Evolutionary conservation across 345 rosid species (phyloP), one percentile per base, ranked within the genome.

Genomic region (Populus ilicifolia): DNA sequence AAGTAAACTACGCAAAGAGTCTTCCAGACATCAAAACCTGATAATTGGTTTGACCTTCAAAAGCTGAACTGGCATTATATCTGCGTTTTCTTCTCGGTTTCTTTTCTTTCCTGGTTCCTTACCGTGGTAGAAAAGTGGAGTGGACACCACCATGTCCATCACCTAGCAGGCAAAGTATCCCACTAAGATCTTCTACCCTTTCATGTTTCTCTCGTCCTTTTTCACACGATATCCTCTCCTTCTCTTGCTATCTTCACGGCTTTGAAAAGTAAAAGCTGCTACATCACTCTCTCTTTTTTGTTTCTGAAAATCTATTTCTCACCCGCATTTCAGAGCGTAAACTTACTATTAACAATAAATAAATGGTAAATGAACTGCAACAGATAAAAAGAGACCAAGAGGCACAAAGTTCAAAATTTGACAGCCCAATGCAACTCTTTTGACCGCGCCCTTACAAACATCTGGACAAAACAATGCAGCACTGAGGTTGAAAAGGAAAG

Each of bases 151-250:
- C 35, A 84, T 88, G 93, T 86, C 71, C 75, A 86, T 80, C 85
- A 75, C 80, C 75, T 77, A 84, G 61, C 54, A 77, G 92, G 85
- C 89, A 91, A 86, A 89, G 87, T 83, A 93, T 93, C 93, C 91
- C 88, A 87, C 89, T 77, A 5, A 75, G 86, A 86, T 88, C 84
- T 78, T 83, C 80, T 70, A 77, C 82, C 67, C 25, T 68, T 79
- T 83, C 81, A 56, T 72, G 43, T 85, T 43, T 9, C 61, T 69
- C 76, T 79, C 50, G 79, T 88, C 86, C 77, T 82, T 70, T 43
- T 75, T 75, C 75, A 39, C 76, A 54, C 84, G 35, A 48, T 69
- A 61, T 71, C 50, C 35, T 23, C 52, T 33, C 62, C 75, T 30
- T 39, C 75, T 8, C 61, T 50, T 16, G 36, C 67, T 73, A 48